Conservation (phyloP, 225 moss, liverwort and hornwort genomes). For the Climacium dendroides region DNA sequence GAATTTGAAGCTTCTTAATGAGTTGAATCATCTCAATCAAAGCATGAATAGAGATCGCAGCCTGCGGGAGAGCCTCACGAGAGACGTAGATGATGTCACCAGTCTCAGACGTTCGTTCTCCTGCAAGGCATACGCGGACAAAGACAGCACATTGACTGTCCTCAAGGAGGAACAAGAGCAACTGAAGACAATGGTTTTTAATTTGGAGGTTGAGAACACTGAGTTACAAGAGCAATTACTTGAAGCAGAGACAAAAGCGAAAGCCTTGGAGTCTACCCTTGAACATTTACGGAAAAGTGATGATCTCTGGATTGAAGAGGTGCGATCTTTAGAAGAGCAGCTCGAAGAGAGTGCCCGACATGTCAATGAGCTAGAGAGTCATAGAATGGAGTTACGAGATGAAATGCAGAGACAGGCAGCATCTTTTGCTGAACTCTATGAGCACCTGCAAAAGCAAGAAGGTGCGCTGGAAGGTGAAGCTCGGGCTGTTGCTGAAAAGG, state of each 20-base stretch:
- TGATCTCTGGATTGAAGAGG: slow-evolving; percentile 23
- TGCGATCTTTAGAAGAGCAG: slow-evolving; percentile 23
- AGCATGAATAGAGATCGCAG: slow-evolving; percentile 17
- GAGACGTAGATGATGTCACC: slow-evolving; percentile 17
- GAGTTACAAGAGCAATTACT: slow-evolving; percentile 29
- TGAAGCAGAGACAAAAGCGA: slow-evolving; percentile 29
- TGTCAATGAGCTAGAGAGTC: slow-evolving; percentile 27
- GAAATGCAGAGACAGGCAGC: slow-evolving; percentile 44
- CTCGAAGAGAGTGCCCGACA: slow-evolving; percentile 34
- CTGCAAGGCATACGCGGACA: slow-evolving; percentile 18
- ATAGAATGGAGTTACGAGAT: slow-evolving; percentile 28
- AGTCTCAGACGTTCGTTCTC: slow-evolving; percentile 37
- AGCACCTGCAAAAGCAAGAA: slow-evolving; percentile 37
- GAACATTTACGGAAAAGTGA: slow-evolving; percentile 11
- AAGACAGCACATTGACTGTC: slow-evolving; percentile 9
- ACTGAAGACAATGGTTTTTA: slow-evolving; percentile 30
- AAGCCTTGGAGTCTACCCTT: slow-evolving; percentile 22
- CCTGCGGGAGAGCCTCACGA: slow-evolving; percentile 26
- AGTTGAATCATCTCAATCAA: slow-evolving; percentile 35
- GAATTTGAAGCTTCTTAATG: slow-evolving; percentile 20
- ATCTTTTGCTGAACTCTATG: slow-evolving; percentile 36
- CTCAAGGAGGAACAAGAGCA: slow-evolving; percentile 42
- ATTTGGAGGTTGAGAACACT: slow-evolving; percentile 28
- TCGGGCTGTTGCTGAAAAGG: slow-evolving; percentile 9
- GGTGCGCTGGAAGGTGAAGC: slow-evolving; percentile 28